Base-by-base conservation (phyloP, 2,329 filamentous ascomycete genomes). In the Fusarium heterosporum region DNA sequence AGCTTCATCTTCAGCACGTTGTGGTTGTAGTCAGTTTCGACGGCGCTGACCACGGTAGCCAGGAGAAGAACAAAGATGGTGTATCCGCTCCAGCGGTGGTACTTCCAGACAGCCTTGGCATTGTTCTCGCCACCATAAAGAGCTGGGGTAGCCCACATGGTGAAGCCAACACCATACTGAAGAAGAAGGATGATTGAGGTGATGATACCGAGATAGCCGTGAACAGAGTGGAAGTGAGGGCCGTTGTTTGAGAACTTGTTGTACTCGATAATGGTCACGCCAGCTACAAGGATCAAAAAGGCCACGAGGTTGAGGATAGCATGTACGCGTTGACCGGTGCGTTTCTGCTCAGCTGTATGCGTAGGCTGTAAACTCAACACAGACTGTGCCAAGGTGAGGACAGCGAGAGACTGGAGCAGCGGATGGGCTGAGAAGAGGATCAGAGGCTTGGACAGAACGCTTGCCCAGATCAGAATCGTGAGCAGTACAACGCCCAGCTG, bases 361-460 rank as follows among this genome's bases (percentile, higher is more conserved):
- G 95, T 97, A 3, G 95, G 96, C 78, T 99, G 96, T 34, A 98
- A 86, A 70, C 96, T 82, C 51, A 98, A 88, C 68, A 94, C 88
- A 55, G 90, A 90, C 82, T 97, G 90, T 17, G 91, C 85, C 72
- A 96, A 83, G 58, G 93, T 83, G 64, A 97, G 83, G 59, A 97
- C 78, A 47, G 89, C 93, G 57, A 90, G 68, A 12, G 82, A 84
- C 79, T 86, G 83, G 59, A 89, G 82, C 75, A 97, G 89, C 9
- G 95, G 95, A 78, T 98, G 95, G 10, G 90, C 88, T 17, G 93
- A 93, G 85, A 98, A 97, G 72, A 97, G 88, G 38, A 92, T 91
- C 64, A 96, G 75, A 29, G 81, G 78, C 55, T 89, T 83, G 40
- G 88, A 85, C 75, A 97, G 87, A 67, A 97, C 86, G 55, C 86